A percentile compares a stretch with the other conserved stretches of the same genome.
Evolutionary conservation across 768 basidiomycete species (phyloP).

Genomic region (Pleurotus ostreatus): DNA sequence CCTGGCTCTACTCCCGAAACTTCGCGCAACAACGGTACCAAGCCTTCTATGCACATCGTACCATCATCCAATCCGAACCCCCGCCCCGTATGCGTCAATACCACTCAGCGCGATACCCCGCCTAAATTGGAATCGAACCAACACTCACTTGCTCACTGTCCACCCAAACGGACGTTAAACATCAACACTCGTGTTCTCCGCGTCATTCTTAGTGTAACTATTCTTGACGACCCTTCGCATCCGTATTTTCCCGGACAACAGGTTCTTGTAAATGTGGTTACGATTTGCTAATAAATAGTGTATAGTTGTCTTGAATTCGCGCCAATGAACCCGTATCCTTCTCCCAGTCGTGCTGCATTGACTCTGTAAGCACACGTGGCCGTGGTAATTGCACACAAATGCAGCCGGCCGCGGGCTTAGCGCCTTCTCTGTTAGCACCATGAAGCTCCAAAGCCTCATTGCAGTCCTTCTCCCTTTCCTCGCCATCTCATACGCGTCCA

Average conservation of each 20-base stretch:
- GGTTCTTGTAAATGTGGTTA: not conserved
- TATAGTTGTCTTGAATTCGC: too few species aligned
- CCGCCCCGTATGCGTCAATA: not conserved
- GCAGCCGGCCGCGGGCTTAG: too few species aligned
- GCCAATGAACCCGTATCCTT: too few species aligned
- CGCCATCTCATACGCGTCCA: conserved; percentile 22
- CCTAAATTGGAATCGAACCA: too few species aligned
- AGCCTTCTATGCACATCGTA: not conserved
- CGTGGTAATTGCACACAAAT: too few species aligned
- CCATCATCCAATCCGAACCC: not conserved
- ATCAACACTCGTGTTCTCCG: not conserved
- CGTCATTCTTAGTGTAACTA: not conserved
- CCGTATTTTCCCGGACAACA: not conserved
- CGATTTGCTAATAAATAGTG: too few species aligned
- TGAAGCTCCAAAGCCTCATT: conserved; percentile 29
- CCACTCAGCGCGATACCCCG: not conserved
- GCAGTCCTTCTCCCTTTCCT: conserved; percentile 27
- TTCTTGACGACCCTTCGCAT: not conserved
- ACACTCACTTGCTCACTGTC: not conserved
- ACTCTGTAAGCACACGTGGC: too few species aligned
- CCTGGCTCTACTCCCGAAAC: not conserved
- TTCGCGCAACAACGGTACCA: not conserved
- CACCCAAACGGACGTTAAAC: not conserved
- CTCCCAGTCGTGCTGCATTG: too few species aligned
- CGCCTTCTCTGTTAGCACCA: conserved; percentile 11